phyloP scores from a whole-genome alignment of 176 grass and related monocot species.

The Canna indica region DNA sequence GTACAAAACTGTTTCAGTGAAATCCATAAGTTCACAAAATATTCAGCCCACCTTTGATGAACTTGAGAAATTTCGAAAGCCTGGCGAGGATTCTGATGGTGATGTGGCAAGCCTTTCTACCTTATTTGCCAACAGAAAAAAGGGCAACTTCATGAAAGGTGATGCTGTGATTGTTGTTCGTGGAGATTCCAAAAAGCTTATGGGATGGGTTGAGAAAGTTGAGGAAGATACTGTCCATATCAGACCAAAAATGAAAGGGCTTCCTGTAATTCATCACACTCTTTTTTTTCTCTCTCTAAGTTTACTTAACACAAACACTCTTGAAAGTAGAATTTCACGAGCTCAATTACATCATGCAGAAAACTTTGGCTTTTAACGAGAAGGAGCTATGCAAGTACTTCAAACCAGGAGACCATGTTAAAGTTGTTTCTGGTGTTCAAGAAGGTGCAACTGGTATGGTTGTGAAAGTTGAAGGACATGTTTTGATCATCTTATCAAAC shows the following conservation, averaged over 20 bases:
- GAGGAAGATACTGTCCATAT: slow-evolving; percentile 90
- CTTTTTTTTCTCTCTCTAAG: slow-evolving; percentile 14
- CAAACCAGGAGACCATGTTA: slow-evolving; percentile 92
- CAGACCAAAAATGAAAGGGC: slow-evolving; percentile 60
- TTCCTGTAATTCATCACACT: slow-evolving; percentile 47
- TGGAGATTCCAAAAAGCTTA: slow-evolving; percentile 79
- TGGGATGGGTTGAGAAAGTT: slow-evolving; percentile 98
- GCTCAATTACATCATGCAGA: slow-evolving; percentile 32
- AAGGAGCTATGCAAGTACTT: slow-evolving; percentile 95
- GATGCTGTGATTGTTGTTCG: slow-evolving; percentile 83
- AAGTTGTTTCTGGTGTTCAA: slow-evolving; percentile 88
- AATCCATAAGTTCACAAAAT: slow-evolving; percentile 59
- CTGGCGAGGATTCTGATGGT: slow-evolving; percentile 76
- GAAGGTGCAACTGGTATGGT: slow-evolving; percentile 95
- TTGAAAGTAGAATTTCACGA: slow-evolving; percentile 5
- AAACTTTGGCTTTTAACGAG: slow-evolving; percentile 88
- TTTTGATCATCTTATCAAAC: slow-evolving; percentile 85
- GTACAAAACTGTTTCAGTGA: slow-evolving; percentile 80
- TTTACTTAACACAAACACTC: background rate
- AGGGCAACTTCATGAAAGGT: slow-evolving; percentile 96
- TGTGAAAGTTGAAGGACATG: slow-evolving; percentile 86
- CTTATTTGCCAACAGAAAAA: slow-evolving; percentile 96
- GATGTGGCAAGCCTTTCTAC: slow-evolving; percentile 76
- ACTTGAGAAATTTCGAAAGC: slow-evolving; percentile 92
- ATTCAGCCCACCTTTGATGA: slow-evolving; percentile 87